Conservation (phyloP, 768 basidiomycete genomes). For the Piloderma croceum region DNA sequence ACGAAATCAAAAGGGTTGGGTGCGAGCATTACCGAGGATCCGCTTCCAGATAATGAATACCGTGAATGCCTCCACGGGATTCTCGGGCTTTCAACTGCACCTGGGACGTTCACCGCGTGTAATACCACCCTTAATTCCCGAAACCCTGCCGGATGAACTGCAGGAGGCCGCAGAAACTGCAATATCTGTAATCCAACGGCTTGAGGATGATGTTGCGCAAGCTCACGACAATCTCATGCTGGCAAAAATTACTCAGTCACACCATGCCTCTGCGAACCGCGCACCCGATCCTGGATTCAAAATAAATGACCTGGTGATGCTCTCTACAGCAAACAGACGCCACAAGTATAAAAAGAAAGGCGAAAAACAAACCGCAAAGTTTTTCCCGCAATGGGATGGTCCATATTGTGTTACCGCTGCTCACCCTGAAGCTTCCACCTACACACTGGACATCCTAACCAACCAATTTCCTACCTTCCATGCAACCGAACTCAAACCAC, state of each 20-base stretch:
- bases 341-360: too few relatives aligned
- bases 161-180: background rate
- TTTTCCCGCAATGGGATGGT: constrained; percentile 32
- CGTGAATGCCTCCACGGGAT: constrained; percentile 24
- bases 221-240: constrained; percentile 31
- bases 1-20: constrained; percentile 26
- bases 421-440: constrained; percentile 13
- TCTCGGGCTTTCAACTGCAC: constrained; percentile 28
- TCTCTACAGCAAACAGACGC: constrained; percentile 20
- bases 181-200: constrained; percentile 6
- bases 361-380: too few relatives aligned
- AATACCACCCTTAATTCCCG: constrained; percentile 19
- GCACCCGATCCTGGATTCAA: constrained; percentile 8
- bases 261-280: constrained; percentile 14
- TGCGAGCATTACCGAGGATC: constrained; percentile 16
- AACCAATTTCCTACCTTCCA: constrained; percentile 32
- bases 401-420: constrained; percentile 18
- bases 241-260: constrained; percentile 10
- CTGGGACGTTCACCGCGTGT: constrained; percentile 24
- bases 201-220: constrained; percentile 14
- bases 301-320: constrained; percentile 21
- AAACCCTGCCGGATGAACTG: background rate
- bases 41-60: constrained; percentile 31
- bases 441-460: constrained; percentile 17
- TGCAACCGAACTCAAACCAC: constrained; percentile 21